These are phyloP conservation scores for Solanum chaucha DNA, from an alignment of 257 asterid species.

Conservation along the genomic window DNA sequence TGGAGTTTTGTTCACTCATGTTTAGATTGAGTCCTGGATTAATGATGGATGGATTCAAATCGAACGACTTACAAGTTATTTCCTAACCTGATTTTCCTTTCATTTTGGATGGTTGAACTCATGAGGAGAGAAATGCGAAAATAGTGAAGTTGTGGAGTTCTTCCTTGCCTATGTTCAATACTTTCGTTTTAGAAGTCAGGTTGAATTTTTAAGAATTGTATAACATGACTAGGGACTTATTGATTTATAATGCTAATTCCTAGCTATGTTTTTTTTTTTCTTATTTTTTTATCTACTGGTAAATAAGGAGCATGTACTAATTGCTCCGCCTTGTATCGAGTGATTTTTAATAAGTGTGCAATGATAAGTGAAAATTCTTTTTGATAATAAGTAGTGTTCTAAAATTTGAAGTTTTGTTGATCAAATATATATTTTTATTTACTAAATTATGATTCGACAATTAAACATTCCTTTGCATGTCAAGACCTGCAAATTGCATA, in stretches of 20 bases:
- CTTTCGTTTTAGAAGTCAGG: background rate
- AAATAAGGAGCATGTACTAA: background rate
- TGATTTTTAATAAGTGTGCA: background rate
- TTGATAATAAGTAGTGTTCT: background rate
- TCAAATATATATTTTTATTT: background rate
- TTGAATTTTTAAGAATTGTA: background rate
- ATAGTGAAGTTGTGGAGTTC: rapidly evolving
- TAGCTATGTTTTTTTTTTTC: background rate
- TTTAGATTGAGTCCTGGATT: constrained; percentile 21
- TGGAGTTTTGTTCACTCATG: constrained; percentile 32
- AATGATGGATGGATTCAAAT: background rate
- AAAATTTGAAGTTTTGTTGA: background rate
- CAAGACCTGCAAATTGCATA: too few species aligned
- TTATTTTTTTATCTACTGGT: background rate
- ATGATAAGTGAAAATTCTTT: background rate
- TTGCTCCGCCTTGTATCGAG: background rate
- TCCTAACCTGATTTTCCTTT: background rate
- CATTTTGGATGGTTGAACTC: background rate
- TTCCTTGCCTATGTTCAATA: background rate
- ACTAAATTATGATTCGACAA: background rate
- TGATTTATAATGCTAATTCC: background rate
- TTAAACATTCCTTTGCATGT: background rate
- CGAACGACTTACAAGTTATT: background rate
- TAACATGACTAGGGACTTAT: background rate
- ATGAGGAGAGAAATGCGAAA: background rate